Base-by-base conservation (phyloP, 2,329 filamentous ascomycete species). In the Aspergillus sp. region DNA sequence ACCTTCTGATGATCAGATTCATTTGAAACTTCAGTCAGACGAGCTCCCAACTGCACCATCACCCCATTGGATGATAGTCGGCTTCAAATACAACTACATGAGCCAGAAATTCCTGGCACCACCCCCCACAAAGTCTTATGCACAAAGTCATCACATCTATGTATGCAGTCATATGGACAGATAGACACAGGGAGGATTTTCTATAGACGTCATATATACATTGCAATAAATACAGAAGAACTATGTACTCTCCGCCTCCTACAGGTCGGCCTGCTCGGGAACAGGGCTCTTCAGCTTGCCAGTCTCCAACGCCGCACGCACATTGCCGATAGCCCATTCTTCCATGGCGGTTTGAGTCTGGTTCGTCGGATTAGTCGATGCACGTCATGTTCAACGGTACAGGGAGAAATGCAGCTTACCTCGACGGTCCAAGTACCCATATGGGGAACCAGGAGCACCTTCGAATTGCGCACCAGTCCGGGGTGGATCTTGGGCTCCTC, bases 381-480 rank as follows among this genome's bases (percentile, higher is more conserved):
- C 23, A 14, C 14, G 25, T 29, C 6, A 19, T 13, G 14, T 17
- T 2, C 21, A 38, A 14, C 13, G 20, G 11, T 7, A 10, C 5
- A 17, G 31, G 14, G 20, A 1, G 3, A 14, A 36, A 65, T n/a
- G 40, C 3, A 13, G 5, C 66, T 59, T 55, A 74, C 72, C 76
- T 88, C 89, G 23, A 85, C 75, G 0, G 88, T 93, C 80, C 83
- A 91, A 0, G 91, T 95, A 0, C 90, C 90, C 88, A 95, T 89
- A 70, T 95, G 91, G 47, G 91, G 91, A 32, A 95, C 74, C 23
- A 96, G 77, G 62, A 93, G 77, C 19, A 89, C 88, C 60, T 84
- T 81, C 2, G 83, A 83, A 65, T 93, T 92, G 14, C 76, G 74
- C 13, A 92, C 61, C 40, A 95, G 76, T 1, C 87, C 88, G 0